Conservation (phyloP, 805 yeast genomes). For the Teunomyces panamensis region DNA sequence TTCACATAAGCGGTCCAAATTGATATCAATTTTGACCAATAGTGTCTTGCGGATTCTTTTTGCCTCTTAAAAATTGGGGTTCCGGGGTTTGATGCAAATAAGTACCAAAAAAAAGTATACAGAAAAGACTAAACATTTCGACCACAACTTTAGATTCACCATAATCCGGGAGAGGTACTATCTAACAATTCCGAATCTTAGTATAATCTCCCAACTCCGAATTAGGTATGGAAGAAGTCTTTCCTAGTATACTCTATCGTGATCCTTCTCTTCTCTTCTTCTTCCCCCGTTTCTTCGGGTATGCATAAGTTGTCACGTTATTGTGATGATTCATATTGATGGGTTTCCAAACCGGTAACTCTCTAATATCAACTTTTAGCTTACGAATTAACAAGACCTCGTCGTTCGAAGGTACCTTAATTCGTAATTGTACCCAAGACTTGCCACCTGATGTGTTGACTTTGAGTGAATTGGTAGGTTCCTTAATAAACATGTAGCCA, state of each 20-base stretch:
- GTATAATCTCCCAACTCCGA: neutral
- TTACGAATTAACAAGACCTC: constrained; percentile 9
- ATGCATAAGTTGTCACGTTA: neutral
- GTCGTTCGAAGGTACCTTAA: constrained; percentile 13
- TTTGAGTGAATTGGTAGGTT: constrained; percentile 25
- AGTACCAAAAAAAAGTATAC: too few relatives aligned
- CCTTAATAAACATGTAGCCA: constrained; percentile 36
- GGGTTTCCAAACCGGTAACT: constrained; percentile 27
- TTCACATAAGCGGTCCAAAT: too few relatives aligned
- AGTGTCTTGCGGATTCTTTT: too few relatives aligned
- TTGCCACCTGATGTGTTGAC: constrained; percentile 22
- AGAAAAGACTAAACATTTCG: too few relatives aligned
- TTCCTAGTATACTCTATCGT: neutral
- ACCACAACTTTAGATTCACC: too few relatives aligned
- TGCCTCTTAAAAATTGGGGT: too few relatives aligned
- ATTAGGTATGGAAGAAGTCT: neutral
- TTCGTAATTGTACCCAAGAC: constrained; percentile 25
- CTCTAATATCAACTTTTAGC: constrained; percentile 24
- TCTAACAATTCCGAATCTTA: too few relatives aligned
- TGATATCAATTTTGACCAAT: too few relatives aligned
- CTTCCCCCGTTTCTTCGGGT: constrained; percentile 2
- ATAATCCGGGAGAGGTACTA: too few relatives aligned
- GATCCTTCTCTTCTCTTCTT: constrained; percentile 2
- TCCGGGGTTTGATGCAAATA: too few relatives aligned
- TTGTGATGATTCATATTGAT: constrained; percentile 11